These are phyloP conservation scores for Ambrosia hybrid DNA, from an alignment of 140 eudicot genomes.

Conservation along the genomic window DNA sequence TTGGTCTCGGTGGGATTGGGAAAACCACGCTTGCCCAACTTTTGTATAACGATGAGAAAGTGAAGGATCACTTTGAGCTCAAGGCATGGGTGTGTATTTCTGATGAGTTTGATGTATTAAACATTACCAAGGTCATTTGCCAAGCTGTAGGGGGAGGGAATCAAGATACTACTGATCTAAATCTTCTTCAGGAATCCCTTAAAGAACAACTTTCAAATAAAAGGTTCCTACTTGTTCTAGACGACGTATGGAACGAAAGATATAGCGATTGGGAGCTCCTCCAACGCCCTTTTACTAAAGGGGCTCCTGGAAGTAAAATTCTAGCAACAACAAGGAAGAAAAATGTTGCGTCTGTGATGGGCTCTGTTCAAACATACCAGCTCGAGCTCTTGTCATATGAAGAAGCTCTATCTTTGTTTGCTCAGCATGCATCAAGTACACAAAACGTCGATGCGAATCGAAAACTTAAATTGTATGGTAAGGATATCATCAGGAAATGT, in stretches of 20 bases:
- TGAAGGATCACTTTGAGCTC: constrained; percentile 32
- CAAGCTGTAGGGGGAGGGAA: neutral
- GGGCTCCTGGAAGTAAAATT: constrained; percentile 39
- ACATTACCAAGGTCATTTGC: constrained; percentile 17
- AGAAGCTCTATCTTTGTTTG: neutral
- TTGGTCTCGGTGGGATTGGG: constrained; percentile 19
- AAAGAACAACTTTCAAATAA: neutral
- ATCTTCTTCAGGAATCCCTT: constrained; percentile 31
- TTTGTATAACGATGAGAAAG: constrained; percentile 34
- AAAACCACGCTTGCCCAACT: constrained; percentile 49
- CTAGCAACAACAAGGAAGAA: constrained; percentile 36
- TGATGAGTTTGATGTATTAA: constrained; percentile 25
- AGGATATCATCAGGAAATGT: constrained; percentile 40
- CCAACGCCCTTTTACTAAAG: constrained; percentile 24
- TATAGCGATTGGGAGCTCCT: constrained; percentile 32
- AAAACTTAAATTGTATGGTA: constrained; percentile 21
- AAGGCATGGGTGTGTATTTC: constrained; percentile 38
- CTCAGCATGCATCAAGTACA: constrained; percentile 1
- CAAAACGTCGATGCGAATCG: neutral
- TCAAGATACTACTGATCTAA: constrained; percentile 3
- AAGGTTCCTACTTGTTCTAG: constrained; percentile 10
- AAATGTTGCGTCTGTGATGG: constrained; percentile 27
- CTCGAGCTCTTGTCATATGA: constrained; percentile 27
- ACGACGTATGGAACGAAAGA: constrained; percentile 7
- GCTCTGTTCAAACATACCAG: neutral